A percentile compares a stretch with the other conserved stretches of the same genome.
Evolutionary conservation across 2,329 filamentous ascomycete genomes (phyloP).

Genomic region (Pezicula carpinea): DNA sequence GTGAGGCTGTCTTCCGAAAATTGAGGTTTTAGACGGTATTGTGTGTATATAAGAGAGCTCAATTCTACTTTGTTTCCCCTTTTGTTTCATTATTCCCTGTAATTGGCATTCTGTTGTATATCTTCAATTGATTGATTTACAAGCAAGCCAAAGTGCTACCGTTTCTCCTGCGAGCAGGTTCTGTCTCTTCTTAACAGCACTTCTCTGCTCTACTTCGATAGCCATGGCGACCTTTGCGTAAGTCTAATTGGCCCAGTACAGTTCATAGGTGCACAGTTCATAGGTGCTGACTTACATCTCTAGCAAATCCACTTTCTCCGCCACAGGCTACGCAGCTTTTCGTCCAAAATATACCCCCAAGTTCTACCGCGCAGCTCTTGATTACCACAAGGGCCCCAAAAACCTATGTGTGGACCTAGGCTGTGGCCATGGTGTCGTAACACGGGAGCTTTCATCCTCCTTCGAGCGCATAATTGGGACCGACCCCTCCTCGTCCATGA

Average conservation of each 20-base stretch:
- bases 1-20: too few relatives aligned
- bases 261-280: conserved; percentile 8
- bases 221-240: conserved; percentile 47
- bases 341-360: conserved; percentile 53
- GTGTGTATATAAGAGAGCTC: too few relatives aligned
- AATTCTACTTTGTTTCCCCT: too few relatives aligned
- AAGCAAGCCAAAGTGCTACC: too few relatives aligned
- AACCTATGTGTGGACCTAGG: conserved; percentile 52
- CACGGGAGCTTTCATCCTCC: conserved; percentile 46
- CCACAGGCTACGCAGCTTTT: conserved; percentile 54
- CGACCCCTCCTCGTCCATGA: conserved; percentile 55
- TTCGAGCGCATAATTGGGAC: conserved; percentile 49
- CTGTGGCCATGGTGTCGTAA: conserved; percentile 56
- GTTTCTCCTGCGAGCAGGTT: neutral
- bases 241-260: conserved; percentile 17
- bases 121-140: too few relatives aligned
- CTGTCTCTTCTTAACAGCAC: neutral
- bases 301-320: conserved; percentile 52
- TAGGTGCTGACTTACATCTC: conserved; percentile 12
- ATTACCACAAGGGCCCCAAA: conserved; percentile 42
- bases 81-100: too few relatives aligned
- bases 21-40: too few relatives aligned
- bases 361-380: conserved; percentile 49
- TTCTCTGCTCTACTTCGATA: neutral
- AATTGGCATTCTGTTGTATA: too few relatives aligned